These are phyloP conservation scores for Helicocarpus griseus DNA, from an alignment of 2,329 filamentous ascomycete genomes.

Conservation along the genomic window DNA sequence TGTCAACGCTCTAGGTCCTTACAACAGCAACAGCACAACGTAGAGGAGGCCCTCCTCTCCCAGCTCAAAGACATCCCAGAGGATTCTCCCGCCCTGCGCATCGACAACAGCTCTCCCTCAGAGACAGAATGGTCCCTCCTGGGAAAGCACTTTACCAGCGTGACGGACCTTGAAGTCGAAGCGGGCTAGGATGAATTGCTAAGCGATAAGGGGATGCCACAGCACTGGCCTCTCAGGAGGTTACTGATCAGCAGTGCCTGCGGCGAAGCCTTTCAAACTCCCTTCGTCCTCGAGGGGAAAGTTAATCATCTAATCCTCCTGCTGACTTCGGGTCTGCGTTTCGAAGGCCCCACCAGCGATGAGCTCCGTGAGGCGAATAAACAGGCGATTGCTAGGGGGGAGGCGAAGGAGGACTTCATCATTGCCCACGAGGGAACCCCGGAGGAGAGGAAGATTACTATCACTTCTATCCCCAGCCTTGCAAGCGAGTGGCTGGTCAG, in stretches of 20 bases:
- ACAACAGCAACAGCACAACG: not conserved
- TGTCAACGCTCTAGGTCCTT: not conserved
- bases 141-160: conserved; percentile 14
- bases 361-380: conserved; percentile 9
- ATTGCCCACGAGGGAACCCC: not conserved
- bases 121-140: conserved; percentile 18
- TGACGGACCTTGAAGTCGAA: conserved; percentile 14
- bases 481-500: conserved; percentile 10
- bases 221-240: conserved; percentile 18
- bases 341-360: conserved; percentile 15
- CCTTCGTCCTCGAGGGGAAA: conserved; percentile 14
- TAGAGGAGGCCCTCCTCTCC: not conserved
- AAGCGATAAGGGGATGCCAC: conserved; percentile 17
- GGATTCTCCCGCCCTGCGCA: conserved; percentile 9
- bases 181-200: conserved; percentile 17
- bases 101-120: conserved; percentile 16
- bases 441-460: conserved; percentile 9
- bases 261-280: conserved; percentile 12
- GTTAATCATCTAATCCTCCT: conserved; percentile 16
- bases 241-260: conserved; percentile 11
- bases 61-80: conserved; percentile 14
- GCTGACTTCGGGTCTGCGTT: conserved; percentile 15
- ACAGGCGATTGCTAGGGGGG: conserved; percentile 14
- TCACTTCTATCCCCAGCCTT: conserved; percentile 12
- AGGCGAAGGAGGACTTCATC: conserved; percentile 10